Base-by-base conservation (phyloP, 2,329 filamentous ascomycete genomes). In the Cytospora paraplurivora region DNA sequence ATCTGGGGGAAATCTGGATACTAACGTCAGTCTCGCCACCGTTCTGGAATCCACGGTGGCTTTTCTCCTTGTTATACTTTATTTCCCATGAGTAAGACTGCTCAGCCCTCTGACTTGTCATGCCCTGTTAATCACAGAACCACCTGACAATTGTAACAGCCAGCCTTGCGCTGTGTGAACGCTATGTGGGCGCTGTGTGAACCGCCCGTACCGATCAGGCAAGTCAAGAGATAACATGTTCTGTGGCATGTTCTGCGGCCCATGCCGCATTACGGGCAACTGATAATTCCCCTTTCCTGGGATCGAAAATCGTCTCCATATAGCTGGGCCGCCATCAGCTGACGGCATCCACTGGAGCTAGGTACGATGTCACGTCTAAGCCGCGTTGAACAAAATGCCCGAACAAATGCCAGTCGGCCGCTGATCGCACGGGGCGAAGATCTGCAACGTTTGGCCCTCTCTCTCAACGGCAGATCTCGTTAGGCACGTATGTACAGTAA, bases 391-490 rank as follows among this genome's bases (percentile, higher is more conserved):
- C 44, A 11, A 47, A 47, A 47, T 12, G 4, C 13, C 44, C 44
- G n/a, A 11, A 47, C 41, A 47, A 47, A 19, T 37, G n/a, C 41
- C 41, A 47, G 41, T 47, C 41, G 41, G 8, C 35, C 35, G 35
- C 35, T 37, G 35, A 37, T 37, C 8, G 12, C 35, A 13, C 35
- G 41, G 15, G 41, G 41, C 19, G n/a, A 21, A 11, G 19, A 47
- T 8, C n/a, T 47, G 41, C 41, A 12, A 47, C n/a, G 19, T 47
- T 19, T 47, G 44, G 21, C 44, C 27, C 44, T 47, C 44, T 47
- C 44, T 47, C 44, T 19, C n/a, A 47, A 47, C 21, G 44, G 44
- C 44, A 47, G 44, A 47, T 47, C 44, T 47, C 44, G 44, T 19
- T 47, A 47, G 44, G n/a, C 44, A 47, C 21, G 44, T 47, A n/a